These are phyloP conservation scores for Capsicum chinense DNA, from an alignment of 257 asterid species.

Conservation along the genomic window DNA sequence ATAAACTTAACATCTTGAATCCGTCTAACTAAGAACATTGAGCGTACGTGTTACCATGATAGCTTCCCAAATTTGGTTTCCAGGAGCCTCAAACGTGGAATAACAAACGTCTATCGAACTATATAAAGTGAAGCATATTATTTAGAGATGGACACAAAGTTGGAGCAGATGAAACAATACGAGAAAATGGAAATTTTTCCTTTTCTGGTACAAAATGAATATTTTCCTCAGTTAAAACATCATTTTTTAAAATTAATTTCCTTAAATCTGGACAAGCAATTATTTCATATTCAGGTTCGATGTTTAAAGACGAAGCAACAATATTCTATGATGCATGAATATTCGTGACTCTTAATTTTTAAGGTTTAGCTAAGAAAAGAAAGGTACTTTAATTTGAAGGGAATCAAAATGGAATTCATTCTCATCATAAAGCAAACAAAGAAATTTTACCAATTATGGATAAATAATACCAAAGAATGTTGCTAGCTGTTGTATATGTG, in stretches of 20 bases:
- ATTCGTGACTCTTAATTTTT: not conserved
- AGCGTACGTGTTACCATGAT: not conserved
- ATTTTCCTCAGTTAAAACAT: not conserved
- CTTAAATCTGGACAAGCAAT: not conserved
- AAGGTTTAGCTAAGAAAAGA: not conserved
- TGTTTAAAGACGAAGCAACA: not conserved
- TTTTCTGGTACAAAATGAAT: slow-evolving; percentile 15
- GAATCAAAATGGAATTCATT: slow-evolving; percentile 23
- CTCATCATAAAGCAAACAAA: not conserved
- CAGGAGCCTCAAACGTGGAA: not conserved
- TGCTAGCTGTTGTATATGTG: not conserved
- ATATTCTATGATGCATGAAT: not conserved
- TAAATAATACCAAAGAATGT: not conserved
- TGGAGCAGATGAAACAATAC: not conserved
- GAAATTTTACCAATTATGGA: not conserved
- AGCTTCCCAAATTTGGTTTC: not conserved
- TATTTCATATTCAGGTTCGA: not conserved
- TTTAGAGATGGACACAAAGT: not conserved
- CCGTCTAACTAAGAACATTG: not conserved
- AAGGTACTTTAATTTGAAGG: not conserved
- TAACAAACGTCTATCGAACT: not conserved
- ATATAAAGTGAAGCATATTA: slow-evolving; percentile 19
- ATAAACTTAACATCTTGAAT: not conserved
- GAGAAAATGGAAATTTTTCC: slow-evolving; percentile 4
- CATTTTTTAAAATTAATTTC: not conserved